phyloP scores from a whole-genome alignment of 805 yeast genomes.

The Kurtzmaniella cleridarum region DNA sequence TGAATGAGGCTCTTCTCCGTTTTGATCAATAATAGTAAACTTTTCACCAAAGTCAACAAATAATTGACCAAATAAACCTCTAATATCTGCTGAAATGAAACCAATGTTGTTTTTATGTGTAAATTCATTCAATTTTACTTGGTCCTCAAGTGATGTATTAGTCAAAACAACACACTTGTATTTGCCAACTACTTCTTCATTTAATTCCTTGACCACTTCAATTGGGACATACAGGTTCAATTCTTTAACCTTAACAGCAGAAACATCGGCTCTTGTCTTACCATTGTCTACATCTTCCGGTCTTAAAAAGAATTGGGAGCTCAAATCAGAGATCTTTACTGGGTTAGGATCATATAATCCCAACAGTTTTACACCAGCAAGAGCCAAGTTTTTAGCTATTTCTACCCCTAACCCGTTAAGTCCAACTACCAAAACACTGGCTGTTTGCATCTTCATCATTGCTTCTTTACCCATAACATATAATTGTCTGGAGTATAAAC shows the following conservation, averaged over 20 bases:
- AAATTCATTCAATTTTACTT: conserved; percentile 65
- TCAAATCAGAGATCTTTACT: conserved; percentile 64
- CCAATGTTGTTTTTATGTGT: conserved; percentile 72
- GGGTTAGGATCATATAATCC: conserved; percentile 77
- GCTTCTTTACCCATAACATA: conserved; percentile 97
- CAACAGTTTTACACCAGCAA: conserved; percentile 94
- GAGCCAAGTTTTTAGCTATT: conserved; percentile 91
- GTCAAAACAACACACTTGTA: conserved; percentile 87
- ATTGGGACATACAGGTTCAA: conserved; percentile 90
- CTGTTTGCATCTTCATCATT: conserved; percentile 92
- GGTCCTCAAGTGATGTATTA: conserved; percentile 64
- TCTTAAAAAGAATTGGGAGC: conserved; percentile 81
- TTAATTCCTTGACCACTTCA: conserved; percentile 52
- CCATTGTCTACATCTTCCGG: conserved; percentile 64
- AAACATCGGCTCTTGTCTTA: conserved; percentile 64
- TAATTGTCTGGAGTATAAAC: conserved; percentile 92
- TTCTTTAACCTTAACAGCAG: conserved; percentile 67
- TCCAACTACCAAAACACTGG: conserved; percentile 89
- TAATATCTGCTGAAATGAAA: conserved; percentile 74
- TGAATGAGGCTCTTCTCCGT: conserved; percentile 86
- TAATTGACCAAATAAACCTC: conserved; percentile 83
- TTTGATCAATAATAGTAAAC: conserved; percentile 76
- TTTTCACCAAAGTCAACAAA: conserved; percentile 87
- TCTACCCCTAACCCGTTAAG: conserved; percentile 91
- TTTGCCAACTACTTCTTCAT: conserved; percentile 46